These are phyloP conservation scores for Calonectria montana DNA, from an alignment of 2,329 filamentous ascomycete species.

Conservation along the genomic window DNA sequence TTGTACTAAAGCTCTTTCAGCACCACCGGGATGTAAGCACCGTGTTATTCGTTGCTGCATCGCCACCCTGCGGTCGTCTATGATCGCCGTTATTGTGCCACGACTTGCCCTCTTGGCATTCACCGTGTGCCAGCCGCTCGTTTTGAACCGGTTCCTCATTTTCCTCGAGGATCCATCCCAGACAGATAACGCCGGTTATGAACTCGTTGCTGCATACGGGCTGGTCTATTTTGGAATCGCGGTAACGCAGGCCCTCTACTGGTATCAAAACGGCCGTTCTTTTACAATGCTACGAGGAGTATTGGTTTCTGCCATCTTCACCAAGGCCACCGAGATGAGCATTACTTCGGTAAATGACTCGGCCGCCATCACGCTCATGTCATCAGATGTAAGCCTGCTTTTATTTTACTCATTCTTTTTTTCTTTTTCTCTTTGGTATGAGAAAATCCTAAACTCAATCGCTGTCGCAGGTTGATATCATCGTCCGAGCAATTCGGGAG, in stretches of 20 bases:
- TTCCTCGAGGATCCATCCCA: slow-evolving; percentile 44
- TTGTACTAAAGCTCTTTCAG: slow-evolving; percentile 36
- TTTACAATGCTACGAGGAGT: slow-evolving; percentile 47
- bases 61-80: slow-evolving; percentile 42
- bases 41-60: slow-evolving; percentile 44
- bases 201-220: slow-evolving; percentile 48
- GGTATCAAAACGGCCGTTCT: slow-evolving; percentile 47
- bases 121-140: slow-evolving; percentile 51
- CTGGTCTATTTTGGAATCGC: slow-evolving; percentile 48
- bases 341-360: slow-evolving; percentile 44
- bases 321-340: slow-evolving; percentile 47
- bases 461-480: slow-evolving; percentile 48
- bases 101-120: slow-evolving; percentile 48
- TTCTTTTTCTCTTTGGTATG: neutral
- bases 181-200: slow-evolving; percentile 43
- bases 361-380: slow-evolving; percentile 55
- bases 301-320: slow-evolving; percentile 48
- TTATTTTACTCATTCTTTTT: too few species aligned
- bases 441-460: neutral
- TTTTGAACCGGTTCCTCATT: slow-evolving; percentile 48
- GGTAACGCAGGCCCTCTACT: slow-evolving; percentile 45
- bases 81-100: slow-evolving; percentile 46
- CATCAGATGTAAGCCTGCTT: slow-evolving; percentile 47
- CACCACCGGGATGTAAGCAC: slow-evolving; percentile 30
- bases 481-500: slow-evolving; percentile 49